These are phyloP conservation scores for Diutina siamensis DNA, from an alignment of 1,139 yeast species.

Conservation along the genomic window DNA sequence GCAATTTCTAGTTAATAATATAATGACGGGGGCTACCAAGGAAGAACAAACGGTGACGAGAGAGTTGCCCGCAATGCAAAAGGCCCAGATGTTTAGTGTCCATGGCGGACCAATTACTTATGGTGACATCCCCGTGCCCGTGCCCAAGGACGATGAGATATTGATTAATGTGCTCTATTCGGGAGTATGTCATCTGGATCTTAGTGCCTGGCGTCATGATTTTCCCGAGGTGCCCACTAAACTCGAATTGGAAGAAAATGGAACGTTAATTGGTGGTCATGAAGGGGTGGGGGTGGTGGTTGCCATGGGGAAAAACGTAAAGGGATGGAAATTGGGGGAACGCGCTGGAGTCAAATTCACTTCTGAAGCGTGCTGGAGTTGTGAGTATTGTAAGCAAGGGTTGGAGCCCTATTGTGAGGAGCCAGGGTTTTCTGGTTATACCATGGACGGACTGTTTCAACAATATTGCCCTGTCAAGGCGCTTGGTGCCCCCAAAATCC, in stretches of 20 bases:
- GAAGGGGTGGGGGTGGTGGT: conserved; percentile 84
- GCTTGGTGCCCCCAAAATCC: conserved; percentile 71
- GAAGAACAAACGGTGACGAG: not conserved
- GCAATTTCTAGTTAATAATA: too few species aligned
- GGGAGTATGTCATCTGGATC: conserved; percentile 60
- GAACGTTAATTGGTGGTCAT: conserved; percentile 54
- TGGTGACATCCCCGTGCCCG: conserved; percentile 55
- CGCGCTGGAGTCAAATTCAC: conserved; percentile 73
- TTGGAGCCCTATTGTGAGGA: conserved; percentile 59
- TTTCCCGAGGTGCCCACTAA: conserved; percentile 51
- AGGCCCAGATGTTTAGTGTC: conserved; percentile 60
- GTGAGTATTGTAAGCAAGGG: conserved; percentile 62
- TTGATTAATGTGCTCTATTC: conserved; percentile 54
- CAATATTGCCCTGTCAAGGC: conserved; percentile 83
- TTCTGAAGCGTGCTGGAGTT: conserved; percentile 60
- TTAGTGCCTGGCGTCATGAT: conserved; percentile 67
- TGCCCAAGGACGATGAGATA: conserved; percentile 47
- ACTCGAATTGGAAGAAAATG: conserved; percentile 32
- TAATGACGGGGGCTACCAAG: too few species aligned
- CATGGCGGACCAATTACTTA: conserved; percentile 54
- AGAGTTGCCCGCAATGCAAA: conserved; percentile 49
- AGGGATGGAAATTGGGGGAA: conserved; percentile 65
- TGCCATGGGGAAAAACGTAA: conserved; percentile 58
- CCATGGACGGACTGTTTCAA: conserved; percentile 77
- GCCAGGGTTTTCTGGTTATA: conserved; percentile 67